A percentile compares a stretch with the other conserved stretches of the same genome.
Conservation (phyloP, 2,329 filamentous ascomycete genomes). For the Diaporthe amygdali region DNA sequence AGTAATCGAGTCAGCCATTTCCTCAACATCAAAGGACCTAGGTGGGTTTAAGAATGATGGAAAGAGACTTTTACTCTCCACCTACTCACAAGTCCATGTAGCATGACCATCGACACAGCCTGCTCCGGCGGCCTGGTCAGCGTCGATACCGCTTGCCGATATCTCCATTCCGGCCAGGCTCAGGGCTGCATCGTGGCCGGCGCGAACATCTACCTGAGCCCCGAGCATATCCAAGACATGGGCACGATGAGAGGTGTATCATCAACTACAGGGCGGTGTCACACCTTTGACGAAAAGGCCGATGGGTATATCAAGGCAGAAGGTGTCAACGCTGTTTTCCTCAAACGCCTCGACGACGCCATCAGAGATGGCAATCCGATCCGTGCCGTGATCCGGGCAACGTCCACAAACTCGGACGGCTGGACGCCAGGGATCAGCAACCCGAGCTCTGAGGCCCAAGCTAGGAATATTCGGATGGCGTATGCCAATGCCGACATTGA, state of each 20-base stretch:
- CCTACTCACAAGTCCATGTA: too few relatives aligned
- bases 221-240: background rate
- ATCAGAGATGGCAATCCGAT: constrained; percentile 51
- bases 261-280: constrained; percentile 36
- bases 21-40: background rate
- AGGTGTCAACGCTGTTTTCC: constrained; percentile 46
- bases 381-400: constrained; percentile 43
- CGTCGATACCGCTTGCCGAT: background rate
- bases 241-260: constrained; percentile 38
- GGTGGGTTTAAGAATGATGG: too few relatives aligned
- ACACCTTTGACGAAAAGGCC: constrained; percentile 47
- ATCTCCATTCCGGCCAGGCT: background rate
- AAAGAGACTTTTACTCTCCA: too few relatives aligned
- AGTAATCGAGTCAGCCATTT: background rate
- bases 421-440: constrained; percentile 44
- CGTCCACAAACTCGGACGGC: constrained; percentile 48
- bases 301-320: constrained; percentile 59
- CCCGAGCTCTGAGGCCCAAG: constrained; percentile 41
- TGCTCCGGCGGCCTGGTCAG: background rate
- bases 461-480: constrained; percentile 34
- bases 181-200: background rate
- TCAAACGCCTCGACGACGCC: constrained; percentile 54
- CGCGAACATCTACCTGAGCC: background rate
- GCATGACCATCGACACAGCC: constrained; percentile 6
- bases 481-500: constrained; percentile 36